A percentile compares a stretch with the other conserved stretches of the same genome.
Evolutionary conservation across 176 grass and related monocot species (phyloP).

Genomic region (Triticum dicoccoides): DNA sequence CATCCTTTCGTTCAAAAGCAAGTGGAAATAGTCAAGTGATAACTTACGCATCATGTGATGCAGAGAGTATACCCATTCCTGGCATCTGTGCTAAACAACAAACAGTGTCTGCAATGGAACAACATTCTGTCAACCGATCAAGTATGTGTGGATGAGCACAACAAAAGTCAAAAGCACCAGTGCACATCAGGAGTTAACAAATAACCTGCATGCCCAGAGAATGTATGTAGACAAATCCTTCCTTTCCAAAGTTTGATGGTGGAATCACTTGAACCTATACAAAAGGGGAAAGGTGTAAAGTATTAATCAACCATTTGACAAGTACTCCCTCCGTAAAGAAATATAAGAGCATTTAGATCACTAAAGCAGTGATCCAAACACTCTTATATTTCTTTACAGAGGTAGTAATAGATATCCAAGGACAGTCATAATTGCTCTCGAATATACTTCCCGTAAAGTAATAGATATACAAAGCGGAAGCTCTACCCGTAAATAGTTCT

Average conservation of each 20-base stretch:
- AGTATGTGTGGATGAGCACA: background rate
- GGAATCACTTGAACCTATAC: slow-evolving; percentile 88
- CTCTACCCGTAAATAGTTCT: slow-evolving; percentile 80
- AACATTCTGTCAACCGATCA: slow-evolving; percentile 1
- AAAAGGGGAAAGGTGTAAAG: background rate
- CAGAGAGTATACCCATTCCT: slow-evolving; percentile 77
- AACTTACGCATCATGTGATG: slow-evolving; percentile 83
- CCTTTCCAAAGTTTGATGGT: slow-evolving; percentile 97
- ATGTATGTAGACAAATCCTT: slow-evolving; percentile 91
- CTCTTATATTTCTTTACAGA: too few species aligned
- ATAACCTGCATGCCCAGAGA: slow-evolving; percentile 87
- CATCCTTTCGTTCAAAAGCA: background rate
- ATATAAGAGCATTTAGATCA: too few species aligned
- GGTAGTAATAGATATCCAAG: background rate
- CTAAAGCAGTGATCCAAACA: too few species aligned
- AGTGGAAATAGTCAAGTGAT: background rate
- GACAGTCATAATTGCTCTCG: background rate
- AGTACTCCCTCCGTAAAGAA: background rate
- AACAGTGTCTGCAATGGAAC: slow-evolving; percentile 65
- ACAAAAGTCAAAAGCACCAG: background rate
- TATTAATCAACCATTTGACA: slow-evolving; percentile 7
- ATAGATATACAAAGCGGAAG: background rate
- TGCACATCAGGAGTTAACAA: slow-evolving; percentile 21
- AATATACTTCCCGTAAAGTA: background rate
- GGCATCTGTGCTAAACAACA: slow-evolving; percentile 77